Evolutionary conservation across 2,329 filamentous ascomycete genomes (phyloP), one percentile per base, ranked within the genome.

Genomic region (Orbilia quercus): DNA sequence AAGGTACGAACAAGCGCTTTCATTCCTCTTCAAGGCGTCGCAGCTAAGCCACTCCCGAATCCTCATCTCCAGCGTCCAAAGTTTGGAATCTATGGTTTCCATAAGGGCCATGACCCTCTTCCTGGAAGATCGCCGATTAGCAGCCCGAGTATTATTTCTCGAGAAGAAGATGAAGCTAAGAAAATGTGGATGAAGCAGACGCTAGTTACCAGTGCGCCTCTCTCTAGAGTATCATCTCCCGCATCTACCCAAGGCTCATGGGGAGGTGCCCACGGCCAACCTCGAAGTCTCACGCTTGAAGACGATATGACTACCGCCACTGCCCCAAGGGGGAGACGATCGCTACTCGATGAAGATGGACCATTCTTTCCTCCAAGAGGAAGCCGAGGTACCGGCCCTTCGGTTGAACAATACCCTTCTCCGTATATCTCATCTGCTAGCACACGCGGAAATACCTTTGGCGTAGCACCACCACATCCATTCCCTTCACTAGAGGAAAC

Each of bases 161-260:
- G 57, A 5, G 65, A 70, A 7, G 67, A 72, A 34, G 50, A 72
- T 22, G 67, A 72, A 34, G 67, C 67, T 18, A 72, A 72, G 40
- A 72, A 72, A 36, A 31, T 72, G 22, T 72, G 67, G 67, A 72
- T 64, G 59, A 72, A 72, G 28, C 67, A 65, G 45, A 72, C 67
- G 12, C 34, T 72, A 44, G 67, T 72, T 2, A 72, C 67, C 9
- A 72, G 67, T 34, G 67, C 67, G 7, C 67, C 67, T 16, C 20
- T 72, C 12, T 72, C 67, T 18, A 59, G 67, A 9, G 67, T 72
- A 20, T 72, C 67, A 3, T 72, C 67, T 16, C 67, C 67, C 12
- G 34, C 67, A 31, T 72, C 67, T 12, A 64, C 67, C 1, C 59
- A 72, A 38, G 67, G 58, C 11, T 72, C 67, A 12, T 65, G 67